Base-by-base conservation (phyloP, 2,329 filamentous ascomycete genomes). In the Zymoseptoria ardabiliae region DNA sequence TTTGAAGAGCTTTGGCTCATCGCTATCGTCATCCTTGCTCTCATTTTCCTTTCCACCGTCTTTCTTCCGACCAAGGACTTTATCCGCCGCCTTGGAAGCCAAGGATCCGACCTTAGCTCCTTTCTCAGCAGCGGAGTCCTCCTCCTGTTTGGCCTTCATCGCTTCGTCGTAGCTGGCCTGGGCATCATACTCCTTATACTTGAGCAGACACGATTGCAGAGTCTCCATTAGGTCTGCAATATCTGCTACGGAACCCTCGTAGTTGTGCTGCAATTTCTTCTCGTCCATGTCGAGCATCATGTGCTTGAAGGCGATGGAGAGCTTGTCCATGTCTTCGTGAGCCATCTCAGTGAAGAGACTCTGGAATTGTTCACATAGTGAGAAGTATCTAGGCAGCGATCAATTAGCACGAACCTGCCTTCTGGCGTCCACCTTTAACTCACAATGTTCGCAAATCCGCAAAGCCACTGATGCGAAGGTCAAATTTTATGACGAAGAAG, bases 401-500 rank as follows among this genome's bases (percentile, higher is more conserved):
- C 35, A 28, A 45, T 45, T 17, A 45, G 35, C 35, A 45, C 35
- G 17, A 1, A 5, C 13, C 17, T n/a, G 35, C 13, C 35, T 7
- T n/a, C 35, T 5, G 5, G 17, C 17, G 35, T n/a, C 35, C 6
- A 17, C 13, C 13, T 11, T 6, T 13, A 45, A 45, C 35, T 45
- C 35, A 45, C 17, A 64, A n/a, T 1, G 56, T 63, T 21, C 58
- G 57, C 25, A 64, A 20, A 55, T 64, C 58, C n/a, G 62, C 62
- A 41, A 64, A 64, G 0, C 62, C 62, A 22, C 58, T 61, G 3
- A 64, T 64, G 5, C 62, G 58, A 2, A 64, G 55, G 51, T 64
- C 62, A 22, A 64, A 64, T 30, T 64, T 64, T 25, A 64, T 58
- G 3, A 64, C 62, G 25, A 57, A 64, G 55, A 63, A 64, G 23